Base-by-base conservation (phyloP, 345 rosid genomes). In the Gossypioides kirkii region DNA sequence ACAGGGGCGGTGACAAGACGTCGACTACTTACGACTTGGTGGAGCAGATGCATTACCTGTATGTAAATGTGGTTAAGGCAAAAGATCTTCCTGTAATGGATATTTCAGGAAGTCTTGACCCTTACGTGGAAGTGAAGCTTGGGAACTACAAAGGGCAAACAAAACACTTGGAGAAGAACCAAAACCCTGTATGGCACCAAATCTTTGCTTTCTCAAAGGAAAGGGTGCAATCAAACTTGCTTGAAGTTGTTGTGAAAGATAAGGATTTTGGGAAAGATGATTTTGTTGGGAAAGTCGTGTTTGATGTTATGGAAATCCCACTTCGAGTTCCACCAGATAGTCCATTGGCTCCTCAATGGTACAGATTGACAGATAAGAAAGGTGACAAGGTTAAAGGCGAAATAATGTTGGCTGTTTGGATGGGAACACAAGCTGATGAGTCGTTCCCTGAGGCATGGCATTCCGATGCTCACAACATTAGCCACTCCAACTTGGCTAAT, bases 341-440 rank as follows among this genome's bases (percentile, higher is more conserved):
- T 79, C 99, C 97, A 9, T 47, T 95, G 61, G 99, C 99, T 55
- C 99, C 96, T 14, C 97, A 95, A 79, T 95, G 99, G 98, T 95
- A 95, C 71, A 87, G 69, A 69, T 70, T 95, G 72, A 91, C 86
- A 74, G 93, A 84, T 59, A 87, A 84, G 74, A 87, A 76, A 74
- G 92, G 94, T 23, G 85, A 86, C 71, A 95, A 87, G 80, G 52
- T 52, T 2, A 83, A 72, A 69, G 99, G 99, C 26, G 97, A 95
- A 74, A 60, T 95, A n/a, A 95, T 95, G 99, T 87, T 95, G 16
- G 94, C 96, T 1, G 92, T 95, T 25, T 95, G 99, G 99, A 84
- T 95, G 82, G 98, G 99, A 63, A 95, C 99, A 18, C 99, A 93
- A 78, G 98, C 99, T 0, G 99, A 95, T 32, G 99, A 95, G 76